Evolutionary conservation across 2,329 filamentous ascomycete species (phyloP), one percentile per base, ranked within the genome.

Genomic region (Tolypocladium amazonense): DNA sequence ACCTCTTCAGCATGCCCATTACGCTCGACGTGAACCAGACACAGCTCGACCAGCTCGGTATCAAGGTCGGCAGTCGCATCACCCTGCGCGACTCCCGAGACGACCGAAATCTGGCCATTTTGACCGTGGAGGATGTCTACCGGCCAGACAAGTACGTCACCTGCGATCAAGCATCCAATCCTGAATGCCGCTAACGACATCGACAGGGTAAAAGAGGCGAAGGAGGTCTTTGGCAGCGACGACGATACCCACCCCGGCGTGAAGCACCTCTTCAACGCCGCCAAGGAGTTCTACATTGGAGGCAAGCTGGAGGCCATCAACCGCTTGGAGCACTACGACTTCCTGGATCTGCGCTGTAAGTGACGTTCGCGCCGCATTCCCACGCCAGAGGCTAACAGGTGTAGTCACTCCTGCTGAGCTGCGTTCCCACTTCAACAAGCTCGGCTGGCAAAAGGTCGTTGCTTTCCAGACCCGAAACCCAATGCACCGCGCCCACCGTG

Each of bases 391-490:
- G 41, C 65, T 69, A 60, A 67, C 57, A 7, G 25, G 50, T 23
- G 20, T 56, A 92, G 89, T 93, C 79, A 95, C 94, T 14, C 94
- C 94, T 65, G 88, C 94, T 56, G 94, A 99, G 80, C 84, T 99
- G 70, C 90, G 94, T 70, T 81, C 90, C 65, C 93, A 97, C 82
- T 99, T 99, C 73, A 94, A 97, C 83, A 99, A 99, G 85, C 91
- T 99, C 69, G 94, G 94, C 78, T 99, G 94, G 94, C 88, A 89
- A 76, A 88, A 88, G 76, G 93, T 99, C 68, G 94, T 99, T 65
- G 94, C 94, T 72, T 99, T 99, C 88, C 94, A 99, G 84, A 99
- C 94, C 65, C 83, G 92, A 75, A 99, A 99, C 80, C 94, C 94
- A 68, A 99, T 99, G 94, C 94, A 99, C 82, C 89, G 94, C 71